These are phyloP conservation scores for Forsythia suspensa DNA, from an alignment of 257 asterid species.

Conservation along the genomic window DNA sequence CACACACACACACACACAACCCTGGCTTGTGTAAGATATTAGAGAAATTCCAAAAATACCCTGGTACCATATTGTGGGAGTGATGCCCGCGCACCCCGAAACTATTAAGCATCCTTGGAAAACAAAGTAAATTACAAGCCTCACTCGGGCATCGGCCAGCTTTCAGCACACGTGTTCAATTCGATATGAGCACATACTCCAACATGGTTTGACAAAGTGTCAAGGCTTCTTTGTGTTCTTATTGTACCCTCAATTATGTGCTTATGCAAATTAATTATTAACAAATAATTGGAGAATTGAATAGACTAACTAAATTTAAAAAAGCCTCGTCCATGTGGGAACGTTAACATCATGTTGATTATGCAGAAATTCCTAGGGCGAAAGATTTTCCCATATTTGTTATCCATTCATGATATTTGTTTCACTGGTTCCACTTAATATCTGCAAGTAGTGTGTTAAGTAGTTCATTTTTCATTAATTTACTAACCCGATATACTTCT, in stretches of 20 bases:
- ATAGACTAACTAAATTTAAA: not conserved
- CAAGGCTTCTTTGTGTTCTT: not conserved
- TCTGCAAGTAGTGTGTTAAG: not conserved
- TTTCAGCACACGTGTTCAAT: too few species aligned
- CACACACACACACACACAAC: too few species aligned
- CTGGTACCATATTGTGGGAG: too few species aligned
- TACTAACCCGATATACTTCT: slow-evolving; percentile 10
- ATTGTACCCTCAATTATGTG: not conserved
- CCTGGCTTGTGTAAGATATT: too few species aligned
- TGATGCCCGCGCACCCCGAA: too few species aligned
- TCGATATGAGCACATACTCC: too few species aligned
- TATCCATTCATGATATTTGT: not conserved
- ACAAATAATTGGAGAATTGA: not conserved
- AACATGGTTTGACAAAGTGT: not conserved
- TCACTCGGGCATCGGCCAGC: too few species aligned
- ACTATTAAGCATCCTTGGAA: too few species aligned
- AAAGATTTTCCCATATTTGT: not conserved
- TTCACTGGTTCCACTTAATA: not conserved
- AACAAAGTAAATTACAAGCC: too few species aligned
- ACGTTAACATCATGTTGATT: not conserved
- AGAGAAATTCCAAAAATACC: too few species aligned
- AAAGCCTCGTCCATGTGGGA: not conserved
- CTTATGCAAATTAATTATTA: not conserved
- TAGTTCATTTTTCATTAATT: not conserved
- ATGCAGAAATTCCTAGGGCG: not conserved